Base-by-base conservation (phyloP, 345 rosid species). In the Salix suchowensis region DNA sequence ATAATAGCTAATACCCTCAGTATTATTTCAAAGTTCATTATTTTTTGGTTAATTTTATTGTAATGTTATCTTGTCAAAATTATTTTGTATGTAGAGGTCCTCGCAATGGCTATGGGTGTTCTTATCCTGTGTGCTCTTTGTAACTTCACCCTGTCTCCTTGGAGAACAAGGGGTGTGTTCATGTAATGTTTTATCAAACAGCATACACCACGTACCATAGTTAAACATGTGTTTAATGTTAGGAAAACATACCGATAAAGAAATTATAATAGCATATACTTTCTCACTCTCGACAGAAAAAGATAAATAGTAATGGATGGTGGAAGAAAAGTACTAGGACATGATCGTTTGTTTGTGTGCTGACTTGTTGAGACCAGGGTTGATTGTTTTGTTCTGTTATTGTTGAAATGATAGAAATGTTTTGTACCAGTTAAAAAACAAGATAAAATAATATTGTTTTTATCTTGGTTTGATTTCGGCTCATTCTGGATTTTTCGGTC, bases 101-200 rank as follows among this genome's bases (percentile, higher is more conserved):
- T 55, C 1, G 12, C 55, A 42, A 55, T 78, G 72, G 61, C 76
- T 10, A 78, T 66, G 42, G 80, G 76, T 52, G 72, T 72, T 72
- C 37, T 26, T 66, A 28, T 75, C 26, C 11, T 44, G 13, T 77
- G 39, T 28, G 52, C 42, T 26, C 3, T 15, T 23, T 61, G 12
- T 58, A 48, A 54, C 81, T 58, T 78, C 84, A 78, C 84, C 84
- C 77, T 79, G 74, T 78, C 84, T 80, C 81, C 70, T 58, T 62
- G 61, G 84, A 79, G 80, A 72, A 30, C 15, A 65, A 55, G 81
- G 66, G 86, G 75, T 81, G 81, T 71, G 23, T 66, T 67, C 70
- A 16, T 67, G 46, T 37, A 39, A 67, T 37, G 15, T 36, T 39
- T 39, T 50, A 50, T 18, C 55, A 50, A 50, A 50, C 55, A 2